Evolutionary conservation across 1,139 yeast genomes (phyloP), one percentile per base, ranked within the genome.

Genomic region (Zygotorulaspora mrakii): DNA sequence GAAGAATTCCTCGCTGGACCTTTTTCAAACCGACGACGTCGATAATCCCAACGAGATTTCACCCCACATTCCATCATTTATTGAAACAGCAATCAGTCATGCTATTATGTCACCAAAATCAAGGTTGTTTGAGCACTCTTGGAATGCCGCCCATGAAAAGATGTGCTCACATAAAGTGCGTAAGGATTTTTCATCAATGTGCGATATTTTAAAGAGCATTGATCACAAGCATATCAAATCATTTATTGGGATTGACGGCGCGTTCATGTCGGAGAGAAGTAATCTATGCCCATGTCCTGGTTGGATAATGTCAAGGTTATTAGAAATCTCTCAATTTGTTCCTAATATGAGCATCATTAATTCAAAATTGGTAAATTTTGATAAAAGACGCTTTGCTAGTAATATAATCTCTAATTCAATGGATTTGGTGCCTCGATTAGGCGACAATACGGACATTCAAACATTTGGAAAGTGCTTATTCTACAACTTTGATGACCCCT

Each of bases 251-350:
- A 47, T 58, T 39, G 69, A 65, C 37, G 52, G 54, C 23, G 74
- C 76, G 1, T 67, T 73, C 37, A 64, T 75, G 26, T 63, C 73
- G 33, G 71, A 73, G 68, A 65, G 74, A 51, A 69, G 69, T 43
- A 74, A 74, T 49, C 55, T 78, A 38, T 72, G 80, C n/a, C 94
- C 96, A 2, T 89, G 96, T 57, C 77, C 88, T 49, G 96, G 97
- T 7, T 82, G 89, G 88, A 62, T 78, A 37, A 59, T 75, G 11
- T 79, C 76, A 49, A 68, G 85, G 40, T 58, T 81, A 49, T 55
- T 79, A 40, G 87, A 81, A 55, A 75, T 79, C 44, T 77, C 80
- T 1, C 79, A 82, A 49, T 79, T 74, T 54, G 74, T 81, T 37
- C 87, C 88, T 14, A 79, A 79, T 56, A 74, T 77, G 75, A 72